Base-by-base conservation (phyloP, 2,329 filamentous ascomycete genomes). In the Penicillium crustosum region DNA sequence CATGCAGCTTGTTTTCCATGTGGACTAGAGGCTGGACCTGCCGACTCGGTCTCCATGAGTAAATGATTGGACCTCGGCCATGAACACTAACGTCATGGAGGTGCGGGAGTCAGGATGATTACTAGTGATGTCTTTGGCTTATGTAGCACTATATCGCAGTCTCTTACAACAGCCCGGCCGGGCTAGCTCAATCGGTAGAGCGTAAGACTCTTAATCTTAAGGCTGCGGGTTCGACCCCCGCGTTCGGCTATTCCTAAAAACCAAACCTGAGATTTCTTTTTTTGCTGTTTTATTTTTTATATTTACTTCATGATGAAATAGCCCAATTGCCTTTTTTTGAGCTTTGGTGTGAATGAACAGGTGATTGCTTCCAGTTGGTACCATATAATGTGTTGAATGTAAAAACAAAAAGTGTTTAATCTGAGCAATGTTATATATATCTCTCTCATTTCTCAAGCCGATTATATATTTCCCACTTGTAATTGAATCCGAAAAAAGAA, bases 161-260 rank as follows among this genome's bases (percentile, higher is more conserved):
- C 6, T n/a, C 3, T 31, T 47, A 13, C 42, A 65, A 60, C 57
- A 63, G 60, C 54, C 53, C 58, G 61, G 77, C 77, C 73, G 72
- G 77, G 76, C 75, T 79, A 79, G 77, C 78, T 80, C 78, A 80
- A 80, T 80, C 76, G 77, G 70, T 75, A 79, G 73, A 75, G 73
- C 74, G 72, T 79, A 77, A 77, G 77, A 75, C 75, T 79, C 75
- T 79, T 79, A 76, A 71, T 69, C 71, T 70, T 70, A 73, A 73
- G 71, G 71, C 64, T 75, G 74, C 70, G 73, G 72, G 73, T 75
- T 75, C 73, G 69, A 76, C 68, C 73, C 73, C 73, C 73, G 69
- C 73, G 72, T 76, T 74, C 66, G 73, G 72, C 72, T 75, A 59
- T 66, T 66, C 60, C 62, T 67, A 61, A 60, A 64, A 61, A 55